Evolutionary conservation across 352 stramenopile species (phyloP).

Genomic region (Pythium apleroticum): DNA sequence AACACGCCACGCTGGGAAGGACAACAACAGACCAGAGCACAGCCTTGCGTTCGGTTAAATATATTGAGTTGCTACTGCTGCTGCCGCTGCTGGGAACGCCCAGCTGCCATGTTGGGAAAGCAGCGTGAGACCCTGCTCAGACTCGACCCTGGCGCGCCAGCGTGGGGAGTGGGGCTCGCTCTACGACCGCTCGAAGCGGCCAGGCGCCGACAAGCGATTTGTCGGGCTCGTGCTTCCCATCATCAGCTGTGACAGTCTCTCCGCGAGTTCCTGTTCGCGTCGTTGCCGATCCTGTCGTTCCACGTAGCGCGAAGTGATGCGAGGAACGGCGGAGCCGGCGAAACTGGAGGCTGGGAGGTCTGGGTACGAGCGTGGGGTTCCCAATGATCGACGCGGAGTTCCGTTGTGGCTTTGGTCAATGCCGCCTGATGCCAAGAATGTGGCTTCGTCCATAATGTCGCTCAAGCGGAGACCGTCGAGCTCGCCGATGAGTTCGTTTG

Average conservation of each 20-base stretch:
- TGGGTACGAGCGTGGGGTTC: conserved; percentile 20
- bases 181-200: conserved; percentile 28
- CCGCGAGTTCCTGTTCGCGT: conserved; percentile 12
- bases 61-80: conserved; percentile 26
- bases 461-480: conserved; percentile 25
- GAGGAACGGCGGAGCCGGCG: conserved; percentile 22
- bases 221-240: conserved; percentile 21
- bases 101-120: neutral
- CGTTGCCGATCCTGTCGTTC: conserved; percentile 10
- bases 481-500: conserved; percentile 23
- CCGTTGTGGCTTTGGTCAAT: neutral
- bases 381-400: conserved; percentile 22
- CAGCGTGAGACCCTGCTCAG: neutral
- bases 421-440: conserved; percentile 4
- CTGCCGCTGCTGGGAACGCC: neutral
- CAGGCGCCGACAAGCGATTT: conserved; percentile 28
- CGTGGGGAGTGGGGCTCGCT: neutral
- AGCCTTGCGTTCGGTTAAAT: conserved; percentile 31
- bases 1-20: neutral
- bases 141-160: neutral
- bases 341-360: conserved; percentile 16
- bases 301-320: conserved; percentile 16
- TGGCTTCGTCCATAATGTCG: conserved; percentile 21
- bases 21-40: neutral
- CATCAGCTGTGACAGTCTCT: conserved; percentile 25